Conservation (phyloP, 2,329 filamentous ascomycete genomes). For the Corniculantispora saksenae region DNA sequence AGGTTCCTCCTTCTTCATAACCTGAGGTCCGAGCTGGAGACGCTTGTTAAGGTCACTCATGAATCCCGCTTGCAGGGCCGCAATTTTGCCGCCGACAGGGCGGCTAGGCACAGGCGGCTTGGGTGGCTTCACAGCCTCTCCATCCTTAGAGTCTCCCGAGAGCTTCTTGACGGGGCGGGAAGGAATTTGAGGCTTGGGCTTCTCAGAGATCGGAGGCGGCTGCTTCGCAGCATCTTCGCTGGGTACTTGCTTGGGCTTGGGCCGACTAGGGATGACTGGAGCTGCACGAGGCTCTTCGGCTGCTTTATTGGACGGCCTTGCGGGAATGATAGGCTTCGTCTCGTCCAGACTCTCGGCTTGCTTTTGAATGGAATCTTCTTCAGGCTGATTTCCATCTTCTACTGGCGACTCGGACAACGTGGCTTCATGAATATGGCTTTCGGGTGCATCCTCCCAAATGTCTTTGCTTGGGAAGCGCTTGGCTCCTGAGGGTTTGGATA, state of each 20-base stretch:
- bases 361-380: background rate
- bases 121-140: constrained; percentile 48
- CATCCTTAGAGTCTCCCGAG: constrained; percentile 42
- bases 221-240: constrained; percentile 38
- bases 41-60: constrained; percentile 91
- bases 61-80: constrained; percentile 86
- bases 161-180: constrained; percentile 58
- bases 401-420: constrained; percentile 55
- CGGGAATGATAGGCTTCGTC: constrained; percentile 32
- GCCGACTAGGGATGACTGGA: constrained; percentile 52
- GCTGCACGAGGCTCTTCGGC: constrained; percentile 38
- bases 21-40: constrained; percentile 81
- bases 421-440: constrained; percentile 77
- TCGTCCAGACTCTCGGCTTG: constrained; percentile 28
- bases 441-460: constrained; percentile 91
- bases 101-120: constrained; percentile 80
- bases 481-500: constrained; percentile 55
- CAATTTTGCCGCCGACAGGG: constrained; percentile 82
- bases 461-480: constrained; percentile 88
- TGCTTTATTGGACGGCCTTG: constrained; percentile 40
- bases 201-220: constrained; percentile 49
- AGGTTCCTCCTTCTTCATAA: constrained; percentile 72
- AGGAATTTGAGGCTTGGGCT: constrained; percentile 63
- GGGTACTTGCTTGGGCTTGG: constrained; percentile 50
- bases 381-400: constrained; percentile 24